Percentiles rank a stretch among this genome's conserved stretches.
These are phyloP conservation scores for Crinitomyces ghanaensis DNA, from an alignment of 805 yeast species.

Conservation along the genomic window DNA sequence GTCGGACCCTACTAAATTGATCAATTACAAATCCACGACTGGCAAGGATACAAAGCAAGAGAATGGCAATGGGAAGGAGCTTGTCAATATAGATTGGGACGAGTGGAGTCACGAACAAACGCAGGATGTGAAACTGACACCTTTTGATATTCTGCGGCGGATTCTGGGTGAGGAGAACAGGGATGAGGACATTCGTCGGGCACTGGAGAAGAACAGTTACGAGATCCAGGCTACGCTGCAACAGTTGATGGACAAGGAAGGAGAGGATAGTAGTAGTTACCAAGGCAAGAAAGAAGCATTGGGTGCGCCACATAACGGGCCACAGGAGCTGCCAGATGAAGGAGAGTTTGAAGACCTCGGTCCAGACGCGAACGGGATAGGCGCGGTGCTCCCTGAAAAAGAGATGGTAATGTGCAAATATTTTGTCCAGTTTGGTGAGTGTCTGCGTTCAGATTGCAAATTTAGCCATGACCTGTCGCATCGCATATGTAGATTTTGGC, in stretches of 20 bases:
- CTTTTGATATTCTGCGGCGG: constrained; percentile 28
- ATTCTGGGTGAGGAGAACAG: constrained; percentile 26
- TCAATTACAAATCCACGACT: no score
- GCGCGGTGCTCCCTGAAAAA: constrained; percentile 6
- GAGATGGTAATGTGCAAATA: constrained; percentile 31
- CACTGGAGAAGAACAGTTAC: constrained; percentile 29
- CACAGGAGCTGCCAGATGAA: no score
- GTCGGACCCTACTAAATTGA: constrained; percentile 11
- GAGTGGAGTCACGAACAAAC: constrained; percentile 8
- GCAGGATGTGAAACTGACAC: constrained; percentile 17
- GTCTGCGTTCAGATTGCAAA: constrained; percentile 35
- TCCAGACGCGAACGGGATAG: no score
- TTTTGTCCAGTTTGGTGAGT: constrained; percentile 31
- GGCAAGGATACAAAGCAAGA: no score
- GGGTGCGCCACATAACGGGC: no score
- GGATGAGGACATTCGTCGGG: constrained; percentile 27
- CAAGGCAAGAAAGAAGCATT: no score
- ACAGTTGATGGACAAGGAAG: constrained; percentile 12
- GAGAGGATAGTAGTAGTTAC: background rate
- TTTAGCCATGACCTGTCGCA: constrained; percentile 35
- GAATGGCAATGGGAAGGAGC: background rate
- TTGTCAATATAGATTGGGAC: constrained; percentile 3
- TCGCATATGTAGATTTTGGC: constrained; percentile 38
- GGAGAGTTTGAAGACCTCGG: no score
- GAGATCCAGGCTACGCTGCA: constrained; percentile 23